A percentile compares a stretch with the other conserved stretches of the same genome.
phyloP scores from a whole-genome alignment of 2,329 filamentous ascomycete species.

The Ophiostoma piceae region DNA sequence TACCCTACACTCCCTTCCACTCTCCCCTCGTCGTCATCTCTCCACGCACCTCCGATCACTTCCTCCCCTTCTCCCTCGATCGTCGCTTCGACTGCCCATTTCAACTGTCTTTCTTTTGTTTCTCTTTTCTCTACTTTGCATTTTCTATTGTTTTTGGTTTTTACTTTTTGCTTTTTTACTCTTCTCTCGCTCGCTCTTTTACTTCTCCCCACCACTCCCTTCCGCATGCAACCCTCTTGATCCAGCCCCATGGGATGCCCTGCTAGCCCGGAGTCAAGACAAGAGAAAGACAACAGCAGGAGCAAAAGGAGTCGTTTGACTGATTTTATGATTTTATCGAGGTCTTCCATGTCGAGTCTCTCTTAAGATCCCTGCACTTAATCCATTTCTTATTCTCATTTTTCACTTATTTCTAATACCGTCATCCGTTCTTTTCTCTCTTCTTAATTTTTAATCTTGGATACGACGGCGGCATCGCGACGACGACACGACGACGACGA shows the following conservation, averaged over 20 bases:
- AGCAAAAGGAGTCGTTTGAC: background rate
- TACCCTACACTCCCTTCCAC: background rate
- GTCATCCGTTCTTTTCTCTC: background rate
- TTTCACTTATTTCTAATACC: background rate
- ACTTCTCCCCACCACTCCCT: background rate
- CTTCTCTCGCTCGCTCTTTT: background rate
- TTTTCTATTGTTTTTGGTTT: background rate
- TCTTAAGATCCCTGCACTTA: background rate
- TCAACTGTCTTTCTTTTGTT: background rate
- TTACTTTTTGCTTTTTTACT: background rate
- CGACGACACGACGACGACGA: constrained; percentile 1
- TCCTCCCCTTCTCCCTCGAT: constrained; percentile 9
- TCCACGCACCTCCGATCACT: background rate
- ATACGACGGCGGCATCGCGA: background rate
- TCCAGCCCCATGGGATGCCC: constrained; percentile 4
- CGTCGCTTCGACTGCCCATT: background rate
- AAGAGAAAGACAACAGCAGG: too few species aligned
- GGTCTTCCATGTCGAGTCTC: background rate
- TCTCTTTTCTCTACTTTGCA: background rate
- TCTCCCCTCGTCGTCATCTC: constrained; percentile 1
- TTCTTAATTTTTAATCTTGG: constrained; percentile 1
- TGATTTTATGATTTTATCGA: background rate
- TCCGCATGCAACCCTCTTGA: constrained; percentile 11
- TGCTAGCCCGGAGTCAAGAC: background rate
- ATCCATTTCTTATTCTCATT: background rate